These are phyloP conservation scores for Fusarium anthophilum DNA, from an alignment of 2,329 filamentous ascomycete species.

Conservation along the genomic window DNA sequence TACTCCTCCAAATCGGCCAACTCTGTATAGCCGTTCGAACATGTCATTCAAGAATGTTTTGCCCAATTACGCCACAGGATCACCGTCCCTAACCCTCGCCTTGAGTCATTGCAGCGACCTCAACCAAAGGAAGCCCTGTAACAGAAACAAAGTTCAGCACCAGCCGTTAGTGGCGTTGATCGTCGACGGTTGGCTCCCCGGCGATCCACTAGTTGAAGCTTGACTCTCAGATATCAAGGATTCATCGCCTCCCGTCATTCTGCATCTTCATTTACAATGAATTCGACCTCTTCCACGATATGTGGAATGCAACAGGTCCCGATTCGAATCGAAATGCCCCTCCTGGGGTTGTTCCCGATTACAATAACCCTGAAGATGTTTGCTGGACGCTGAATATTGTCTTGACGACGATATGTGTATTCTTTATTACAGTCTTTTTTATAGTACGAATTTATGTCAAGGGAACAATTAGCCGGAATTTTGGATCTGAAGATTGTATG, in stretches of 20 bases:
- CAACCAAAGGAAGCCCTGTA: neutral
- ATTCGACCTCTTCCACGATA: slow-evolving; percentile 7
- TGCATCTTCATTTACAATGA: slow-evolving; percentile 2
- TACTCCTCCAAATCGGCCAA: neutral
- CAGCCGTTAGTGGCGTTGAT: slow-evolving; percentile 11
- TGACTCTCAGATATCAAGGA: neutral
- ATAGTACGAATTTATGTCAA: slow-evolving; percentile 29
- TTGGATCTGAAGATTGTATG: slow-evolving; percentile 32
- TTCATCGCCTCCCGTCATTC: neutral
- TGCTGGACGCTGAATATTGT: slow-evolving; percentile 31
- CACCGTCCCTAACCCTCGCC: neutral
- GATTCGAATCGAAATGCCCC: slow-evolving; percentile 37
- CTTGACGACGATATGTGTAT: slow-evolving; percentile 16
- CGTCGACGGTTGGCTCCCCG: neutral
- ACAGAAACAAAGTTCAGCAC: slow-evolving; percentile 10
- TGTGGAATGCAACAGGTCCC: slow-evolving; percentile 40
- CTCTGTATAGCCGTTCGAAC: neutral
- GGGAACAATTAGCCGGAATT: slow-evolving; percentile 15
- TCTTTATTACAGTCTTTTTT: slow-evolving; percentile 20
- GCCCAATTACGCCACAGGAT: slow-evolving; percentile 4
- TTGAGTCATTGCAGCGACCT: slow-evolving; percentile 9
- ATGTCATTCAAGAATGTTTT: neutral
- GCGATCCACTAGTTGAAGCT: neutral
- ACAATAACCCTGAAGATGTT: slow-evolving; percentile 27
- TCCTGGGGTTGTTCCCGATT: slow-evolving; percentile 31